Conservation (phyloP, 129 eudicot genomes). For the Helichrysum umbraculigerum region DNA sequence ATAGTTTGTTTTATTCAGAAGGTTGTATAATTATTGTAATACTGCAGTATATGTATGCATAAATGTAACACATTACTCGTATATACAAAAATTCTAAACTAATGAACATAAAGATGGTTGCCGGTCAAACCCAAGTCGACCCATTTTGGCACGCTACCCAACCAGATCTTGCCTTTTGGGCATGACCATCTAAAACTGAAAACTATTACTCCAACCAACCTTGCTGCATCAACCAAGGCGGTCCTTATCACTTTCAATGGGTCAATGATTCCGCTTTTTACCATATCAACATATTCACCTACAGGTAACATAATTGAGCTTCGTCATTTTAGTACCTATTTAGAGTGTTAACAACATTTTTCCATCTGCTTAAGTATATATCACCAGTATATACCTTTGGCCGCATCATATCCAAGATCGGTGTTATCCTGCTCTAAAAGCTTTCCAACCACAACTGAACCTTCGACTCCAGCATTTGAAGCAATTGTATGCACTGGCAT, state of each 20-base stretch:
- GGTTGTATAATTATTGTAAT: neutral
- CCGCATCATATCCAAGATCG: slow-evolving; percentile 82
- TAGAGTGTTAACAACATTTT: neutral
- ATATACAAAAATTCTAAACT: too few species aligned
- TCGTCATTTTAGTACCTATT: slow-evolving; percentile 1
- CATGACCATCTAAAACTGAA: neutral
- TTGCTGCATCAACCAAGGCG: slow-evolving; percentile 79
- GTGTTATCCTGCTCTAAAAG: slow-evolving; percentile 69
- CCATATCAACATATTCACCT: slow-evolving; percentile 87
- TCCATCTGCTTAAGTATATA: neutral
- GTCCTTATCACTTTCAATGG: slow-evolving; percentile 85
- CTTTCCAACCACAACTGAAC: slow-evolving; percentile 82
- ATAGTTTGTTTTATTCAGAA: too few species aligned
- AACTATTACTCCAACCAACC: slow-evolving; percentile 35
- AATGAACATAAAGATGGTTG: neutral
- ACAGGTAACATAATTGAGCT: neutral
- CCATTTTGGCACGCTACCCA: neutral
- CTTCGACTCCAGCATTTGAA: slow-evolving; percentile 75
- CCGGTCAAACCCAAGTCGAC: neutral
- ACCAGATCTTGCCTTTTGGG: neutral
- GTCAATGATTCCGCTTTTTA: slow-evolving; percentile 73
- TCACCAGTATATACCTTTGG: slow-evolving; percentile 51
- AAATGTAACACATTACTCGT: neutral
- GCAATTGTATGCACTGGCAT: slow-evolving; percentile 74
- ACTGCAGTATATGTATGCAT: too few species aligned